Conservation (phyloP, 169 alveolate species). For the Plasmodium vivax region DNA sequence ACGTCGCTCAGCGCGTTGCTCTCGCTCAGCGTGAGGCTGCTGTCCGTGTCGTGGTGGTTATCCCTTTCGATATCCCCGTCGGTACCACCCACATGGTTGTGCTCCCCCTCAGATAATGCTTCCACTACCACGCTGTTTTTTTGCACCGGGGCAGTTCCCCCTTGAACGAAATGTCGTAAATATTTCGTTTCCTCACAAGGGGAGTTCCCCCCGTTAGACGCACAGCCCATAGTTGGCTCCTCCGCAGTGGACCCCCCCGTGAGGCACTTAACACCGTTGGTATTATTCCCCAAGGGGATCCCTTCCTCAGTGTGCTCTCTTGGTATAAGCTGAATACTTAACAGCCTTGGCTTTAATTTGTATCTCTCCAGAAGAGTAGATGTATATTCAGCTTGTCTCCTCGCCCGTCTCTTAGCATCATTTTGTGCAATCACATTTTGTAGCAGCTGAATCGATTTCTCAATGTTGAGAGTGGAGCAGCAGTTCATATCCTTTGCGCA, state of each 20-base stretch:
- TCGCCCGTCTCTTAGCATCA: conserved; percentile 36
- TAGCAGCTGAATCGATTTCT: conserved; percentile 30
- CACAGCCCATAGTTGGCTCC: background rate
- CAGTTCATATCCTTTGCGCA: background rate
- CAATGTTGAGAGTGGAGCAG: background rate
- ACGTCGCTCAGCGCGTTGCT: conserved; percentile 11
- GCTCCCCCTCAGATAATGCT: background rate
- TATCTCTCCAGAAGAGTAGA: conserved; percentile 4
- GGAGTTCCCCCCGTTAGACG: background rate
- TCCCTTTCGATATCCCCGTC: background rate
- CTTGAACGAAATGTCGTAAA: background rate
- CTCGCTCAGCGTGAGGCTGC: conserved; percentile 18
- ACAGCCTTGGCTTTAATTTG: conserved; percentile 24
- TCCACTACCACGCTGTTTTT: background rate
- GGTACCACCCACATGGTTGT: background rate
- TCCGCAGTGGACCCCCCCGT: background rate
- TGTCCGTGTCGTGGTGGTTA: background rate
- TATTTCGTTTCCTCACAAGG: background rate
- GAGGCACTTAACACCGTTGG: background rate
- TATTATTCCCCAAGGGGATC: background rate
- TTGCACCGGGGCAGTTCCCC: background rate
- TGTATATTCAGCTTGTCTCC: conserved; percentile 67
- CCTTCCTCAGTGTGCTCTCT: background rate
- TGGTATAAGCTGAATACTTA: conserved; percentile 35
- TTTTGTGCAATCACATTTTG: conserved; percentile 47